Base-by-base conservation (phyloP, 2,329 filamentous ascomycete species). In the Talaromyces sp. region DNA sequence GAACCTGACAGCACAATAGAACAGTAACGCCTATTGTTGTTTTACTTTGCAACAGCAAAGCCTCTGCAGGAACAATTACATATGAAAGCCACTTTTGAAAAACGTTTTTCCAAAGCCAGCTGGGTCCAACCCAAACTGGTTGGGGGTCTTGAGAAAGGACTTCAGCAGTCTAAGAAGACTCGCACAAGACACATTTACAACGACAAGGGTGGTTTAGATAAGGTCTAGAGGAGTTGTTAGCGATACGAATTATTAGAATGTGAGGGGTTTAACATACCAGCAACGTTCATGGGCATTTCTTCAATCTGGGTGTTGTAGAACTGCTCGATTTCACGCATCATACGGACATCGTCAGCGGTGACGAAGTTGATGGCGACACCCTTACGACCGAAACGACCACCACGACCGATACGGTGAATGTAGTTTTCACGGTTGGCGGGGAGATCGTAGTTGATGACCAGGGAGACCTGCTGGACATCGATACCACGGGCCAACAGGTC, bases 271-370 rank as follows among this genome's bases (percentile, higher is more conserved):
- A 54, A 79, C 83, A 75, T 81, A 84, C 82, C 83, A 75, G 85
- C 85, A 79, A 89, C 87, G 81, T 89, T 89, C 95, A 99, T 98
- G 76, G 95, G 95, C 95, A 99, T 99, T 87, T 99, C 95, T 84
- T 99, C 95, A 71, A 99, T 98, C 85, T 99, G 95, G 80, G 95
- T 99, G 87, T 92, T 96, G 89, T 99, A 99, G 87, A 98, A 99
- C 84, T 97, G 92, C 82, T 99, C 95, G 73, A 99, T 99, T 82
- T 99, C 95, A 79, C 95, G 89, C 91, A 99, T 96, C 91, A 99
- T 98, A 81, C 94, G 92, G 75, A 99, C 95, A 82, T 99, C 95
- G 70, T 99, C 95, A 73, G 92, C 92, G 66, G 94, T 98, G 79
- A 99, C 95, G 79, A 99, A 99, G 91, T 99, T 99, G 87, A 99